Evolutionary conservation across 176 grass and related monocot species (phyloP).

Genomic region (Phyllostachys edulis): DNA sequence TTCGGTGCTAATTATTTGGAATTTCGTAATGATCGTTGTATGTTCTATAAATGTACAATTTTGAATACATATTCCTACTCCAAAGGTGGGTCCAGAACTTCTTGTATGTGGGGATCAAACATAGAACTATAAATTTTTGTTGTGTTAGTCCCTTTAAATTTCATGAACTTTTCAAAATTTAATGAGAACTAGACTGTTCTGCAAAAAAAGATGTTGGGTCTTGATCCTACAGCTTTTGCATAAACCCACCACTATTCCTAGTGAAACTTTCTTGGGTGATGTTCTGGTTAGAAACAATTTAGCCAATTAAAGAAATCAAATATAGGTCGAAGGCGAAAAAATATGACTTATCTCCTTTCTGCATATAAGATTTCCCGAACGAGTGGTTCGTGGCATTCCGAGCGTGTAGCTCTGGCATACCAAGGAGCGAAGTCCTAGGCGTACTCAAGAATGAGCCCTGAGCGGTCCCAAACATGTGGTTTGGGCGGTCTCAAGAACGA

Average conservation of each 20-base stretch:
- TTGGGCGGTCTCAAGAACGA: no score
- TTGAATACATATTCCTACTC: conserved; percentile 1
- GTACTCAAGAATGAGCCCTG: no score
- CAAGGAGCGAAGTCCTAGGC: no score
- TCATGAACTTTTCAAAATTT: background rate
- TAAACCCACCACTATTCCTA: background rate
- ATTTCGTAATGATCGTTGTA: background rate
- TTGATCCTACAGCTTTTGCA: background rate
- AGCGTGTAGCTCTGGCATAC: no score
- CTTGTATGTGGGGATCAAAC: background rate
- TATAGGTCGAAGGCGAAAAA: no score
- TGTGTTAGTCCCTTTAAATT: background rate
- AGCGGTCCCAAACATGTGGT: no score
- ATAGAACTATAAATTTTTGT: background rate
- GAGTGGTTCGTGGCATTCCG: no score
- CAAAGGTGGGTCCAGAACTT: background rate
- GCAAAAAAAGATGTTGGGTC: background rate
- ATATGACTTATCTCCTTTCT: no score
- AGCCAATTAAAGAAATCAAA: no score
- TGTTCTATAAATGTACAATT: background rate
- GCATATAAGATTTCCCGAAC: no score
- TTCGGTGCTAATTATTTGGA: background rate
- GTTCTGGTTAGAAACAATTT: no score
- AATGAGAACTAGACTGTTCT: background rate
- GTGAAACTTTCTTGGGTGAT: background rate